Percentiles rank a stretch among this genome's conserved stretches.
Evolutionary conservation across 257 asterid species (phyloP).

Genomic region (Solanum medicagineum): DNA sequence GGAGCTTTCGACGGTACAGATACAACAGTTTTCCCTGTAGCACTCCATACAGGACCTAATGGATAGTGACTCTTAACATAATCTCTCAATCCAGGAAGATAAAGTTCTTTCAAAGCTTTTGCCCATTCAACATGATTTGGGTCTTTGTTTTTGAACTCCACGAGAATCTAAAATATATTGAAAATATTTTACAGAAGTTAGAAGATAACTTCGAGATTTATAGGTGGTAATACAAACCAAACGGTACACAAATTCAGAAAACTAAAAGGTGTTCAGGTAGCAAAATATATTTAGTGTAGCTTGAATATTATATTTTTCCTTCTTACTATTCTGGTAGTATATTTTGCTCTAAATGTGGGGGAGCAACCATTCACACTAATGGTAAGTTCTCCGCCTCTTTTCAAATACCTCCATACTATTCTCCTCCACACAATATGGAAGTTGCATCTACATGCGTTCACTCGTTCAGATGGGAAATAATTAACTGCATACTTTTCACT

Average conservation of each 20-base stretch:
- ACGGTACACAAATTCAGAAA: neutral
- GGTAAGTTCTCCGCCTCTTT: neutral
- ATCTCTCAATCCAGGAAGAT: constrained; percentile 89
- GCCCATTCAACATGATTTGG: constrained; percentile 95
- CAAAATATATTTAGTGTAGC: neutral
- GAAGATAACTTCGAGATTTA: neutral
- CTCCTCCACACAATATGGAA: neutral
- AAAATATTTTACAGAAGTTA: neutral
- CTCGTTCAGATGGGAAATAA: neutral
- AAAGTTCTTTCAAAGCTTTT: constrained; percentile 85
- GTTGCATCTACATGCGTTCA: neutral
- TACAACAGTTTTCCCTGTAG: constrained; percentile 45
- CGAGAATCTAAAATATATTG: constrained; percentile 47
- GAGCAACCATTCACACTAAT: neutral
- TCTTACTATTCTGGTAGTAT: neutral
- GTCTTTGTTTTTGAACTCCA: constrained; percentile 86
- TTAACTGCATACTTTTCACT: neutral
- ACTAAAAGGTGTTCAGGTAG: neutral
- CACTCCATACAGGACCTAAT: constrained; percentile 94
- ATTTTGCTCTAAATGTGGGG: neutral
- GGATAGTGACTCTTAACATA: constrained; percentile 82
- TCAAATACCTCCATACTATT: neutral
- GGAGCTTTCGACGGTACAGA: constrained; percentile 50
- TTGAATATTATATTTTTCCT: neutral
- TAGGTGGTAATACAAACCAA: neutral